Base-by-base conservation (phyloP, 257 asterid genomes). In the Ocimum tenuiflorum region DNA sequence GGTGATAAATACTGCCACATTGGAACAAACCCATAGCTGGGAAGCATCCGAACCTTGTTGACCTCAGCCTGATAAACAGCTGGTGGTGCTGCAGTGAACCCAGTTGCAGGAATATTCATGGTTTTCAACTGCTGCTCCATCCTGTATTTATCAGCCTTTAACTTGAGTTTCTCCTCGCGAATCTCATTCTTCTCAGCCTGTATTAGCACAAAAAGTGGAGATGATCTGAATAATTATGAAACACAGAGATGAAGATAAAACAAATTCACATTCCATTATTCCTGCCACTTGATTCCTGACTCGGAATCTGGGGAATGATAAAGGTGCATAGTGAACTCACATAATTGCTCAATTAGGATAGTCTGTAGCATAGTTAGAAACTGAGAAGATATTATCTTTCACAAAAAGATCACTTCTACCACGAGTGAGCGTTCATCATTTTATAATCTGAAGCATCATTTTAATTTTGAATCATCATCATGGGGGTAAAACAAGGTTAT, bases 1-100 rank as follows among this genome's bases (percentile, higher is more conserved):
- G 81, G 81, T n/a, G 91, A 83, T 54, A 82, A 64, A 81, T 87
- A 89, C 41, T 85, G 97, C 86, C 91, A 83, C 94, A 89, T 87
- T 3, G 97, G 97, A 27, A 85, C 78, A 17, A 77, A 81, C 4
- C 88, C 78, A 59, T 81, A 89, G 72, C 89, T 67, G 6, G 95
- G 94, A 73, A 81, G 77, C 68, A 87, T 75, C 5, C 85, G 60
- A 77, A 87, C 75, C 75, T 89, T 87, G 75, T 76, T 85, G 52
- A 77, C 76, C 36, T 63, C 80, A 29, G 80, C 60, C n/a, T 73
- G 83, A 72, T 81, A 81, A 13, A 78, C 72, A 0, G 81, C 77
- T 3, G 86, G 78, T 63, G 79, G 84, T 33, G 89, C 55, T 54
- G 89, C 80, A 63, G 85, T 61, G 53, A 79, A 82, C 41, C 85